A percentile compares a stretch with the other conserved stretches of the same genome.
Conservation (phyloP, 371 early-diverging fungal genomes). For the Umbelopsis sp. region DNA sequence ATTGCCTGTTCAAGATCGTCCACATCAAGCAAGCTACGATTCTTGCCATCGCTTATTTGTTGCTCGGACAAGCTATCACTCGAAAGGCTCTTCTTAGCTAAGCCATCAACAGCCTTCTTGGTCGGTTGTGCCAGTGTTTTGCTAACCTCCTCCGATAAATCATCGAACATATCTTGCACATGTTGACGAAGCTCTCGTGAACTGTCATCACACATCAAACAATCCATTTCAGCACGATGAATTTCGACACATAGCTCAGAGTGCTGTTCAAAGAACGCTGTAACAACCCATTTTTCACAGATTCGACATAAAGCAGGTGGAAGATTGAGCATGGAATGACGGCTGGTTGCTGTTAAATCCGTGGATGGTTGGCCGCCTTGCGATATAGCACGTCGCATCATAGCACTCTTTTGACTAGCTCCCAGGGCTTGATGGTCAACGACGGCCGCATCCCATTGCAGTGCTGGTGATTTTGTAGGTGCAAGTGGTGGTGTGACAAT, state of each 20-base stretch:
- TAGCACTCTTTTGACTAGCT: not conserved
- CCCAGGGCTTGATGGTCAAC: constrained; percentile 1
- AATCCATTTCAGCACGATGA: constrained; percentile 79
- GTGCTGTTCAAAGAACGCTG: constrained; percentile 79
- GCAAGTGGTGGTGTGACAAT: constrained; percentile 19
- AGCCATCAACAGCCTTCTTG: no score
- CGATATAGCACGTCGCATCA: constrained; percentile 32
- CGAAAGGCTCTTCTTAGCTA: no score
- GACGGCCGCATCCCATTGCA: constrained; percentile 3
- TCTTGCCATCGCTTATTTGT: constrained; percentile 18
- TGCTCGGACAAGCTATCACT: no score
- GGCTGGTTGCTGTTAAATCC: constrained; percentile 23
- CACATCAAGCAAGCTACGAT: constrained; percentile 33
- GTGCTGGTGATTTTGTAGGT: not conserved
- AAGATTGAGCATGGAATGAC: constrained; percentile 29
- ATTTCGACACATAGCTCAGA: constrained; percentile 74
- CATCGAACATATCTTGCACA: constrained; percentile 54
- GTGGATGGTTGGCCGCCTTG: constrained; percentile 30
- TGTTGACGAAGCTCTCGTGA: constrained; percentile 66
- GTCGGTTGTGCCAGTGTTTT: not conserved
- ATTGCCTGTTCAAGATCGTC: constrained; percentile 29
- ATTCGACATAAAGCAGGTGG: constrained; percentile 74
- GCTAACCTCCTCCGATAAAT: not conserved
- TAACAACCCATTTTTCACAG: constrained; percentile 79
- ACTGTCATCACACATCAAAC: constrained; percentile 71